phyloP scores from a whole-genome alignment of 768 basidiomycete genomes.

The Xerocomellus dryophilus region DNA sequence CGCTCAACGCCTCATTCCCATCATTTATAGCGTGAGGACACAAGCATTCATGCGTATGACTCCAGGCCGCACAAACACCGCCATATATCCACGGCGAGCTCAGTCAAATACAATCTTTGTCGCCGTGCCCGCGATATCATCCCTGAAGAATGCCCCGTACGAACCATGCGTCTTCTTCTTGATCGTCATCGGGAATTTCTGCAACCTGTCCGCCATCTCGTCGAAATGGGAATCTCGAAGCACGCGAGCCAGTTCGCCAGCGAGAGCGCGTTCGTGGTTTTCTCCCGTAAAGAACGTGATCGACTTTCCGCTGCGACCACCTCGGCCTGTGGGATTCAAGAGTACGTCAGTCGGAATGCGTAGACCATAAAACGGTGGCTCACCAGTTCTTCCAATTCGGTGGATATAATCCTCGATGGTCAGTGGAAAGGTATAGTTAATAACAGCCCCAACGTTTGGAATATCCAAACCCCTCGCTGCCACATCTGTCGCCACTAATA shows the following conservation, averaged over 20 bases:
- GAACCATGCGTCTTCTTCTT: conserved; percentile 92
- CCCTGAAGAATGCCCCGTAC: conserved; percentile 84
- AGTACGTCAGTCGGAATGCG: background rate
- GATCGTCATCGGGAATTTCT: conserved; percentile 93
- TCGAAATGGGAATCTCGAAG: conserved; percentile 84
- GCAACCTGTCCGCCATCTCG: conserved; percentile 57
- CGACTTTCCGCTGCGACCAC: conserved; percentile 84
- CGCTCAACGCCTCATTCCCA: conserved; percentile 6
- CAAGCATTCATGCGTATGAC: background rate
- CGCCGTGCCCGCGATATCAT: conserved; percentile 57
- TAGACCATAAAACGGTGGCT: conserved; percentile 3
- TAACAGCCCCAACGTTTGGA: conserved; percentile 88
- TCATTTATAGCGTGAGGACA: conserved; percentile 8
- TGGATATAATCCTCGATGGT: conserved; percentile 94
- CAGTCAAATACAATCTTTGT: conserved; percentile 73
- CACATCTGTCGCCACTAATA: conserved; percentile 96
- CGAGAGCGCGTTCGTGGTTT: conserved; percentile 76
- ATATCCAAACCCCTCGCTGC: conserved; percentile 97
- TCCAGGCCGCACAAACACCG: background rate
- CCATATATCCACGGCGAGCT: conserved; percentile 3
- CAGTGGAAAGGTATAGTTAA: conserved; percentile 97
- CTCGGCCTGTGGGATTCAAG: conserved; percentile 68
- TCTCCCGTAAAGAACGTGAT: conserved; percentile 98
- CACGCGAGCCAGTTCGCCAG: conserved; percentile 91
- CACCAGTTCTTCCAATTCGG: conserved; percentile 86